Evolutionary conservation across 1,284 basidiomycete genomes (phyloP), one percentile per base, ranked within the genome.

Genomic region (Fistulina hepatica): DNA sequence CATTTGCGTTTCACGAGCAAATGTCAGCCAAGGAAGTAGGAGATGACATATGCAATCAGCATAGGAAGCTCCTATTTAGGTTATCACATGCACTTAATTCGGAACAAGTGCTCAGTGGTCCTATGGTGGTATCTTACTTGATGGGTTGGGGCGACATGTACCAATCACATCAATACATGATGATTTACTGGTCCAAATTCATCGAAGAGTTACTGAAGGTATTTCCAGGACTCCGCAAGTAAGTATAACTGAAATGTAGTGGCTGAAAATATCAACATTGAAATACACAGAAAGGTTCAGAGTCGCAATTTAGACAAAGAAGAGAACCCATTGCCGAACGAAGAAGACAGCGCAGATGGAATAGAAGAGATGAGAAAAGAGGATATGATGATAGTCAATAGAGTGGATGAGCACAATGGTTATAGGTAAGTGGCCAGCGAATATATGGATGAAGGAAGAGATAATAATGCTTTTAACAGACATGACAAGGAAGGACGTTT

Each of bases 131-230:
- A 1, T 49, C 47, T 2, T 59, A 58, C 37, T 37, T 61, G 3
- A 56, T 60, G 57, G 58, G 53, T 3, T 58, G 53, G 55, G 59
- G 57, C 1, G 59, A 63, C 25, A 6, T 6, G 1, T 44, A 35
- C 13, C 30, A 33, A 2, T 44, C 43, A 5, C 43, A 44, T 13
- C 24, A 25, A 2, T 44, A 37, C 21, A 17, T 27, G 3, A 10
- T 22, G 1, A 44, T 44, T 2, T 44, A 35, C 24, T 44, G 43
- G 43, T 36, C 34, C 19, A 42, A 47, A 8, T 51, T 56, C 31
- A 24, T 44, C 11, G 20, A 34, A 0, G 33, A 22, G 6, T 20
- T 57, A 6, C 15, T 39, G 4, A 37, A 33, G 9, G 22, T 27
- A 28, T 49, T 48, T 38, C 48, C 52, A 5, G 28, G 36, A 21